Evolutionary conservation across 176 grass and related monocot species (phyloP), one percentile per base, ranked within the genome.

Genomic region (Triticum urartu): DNA sequence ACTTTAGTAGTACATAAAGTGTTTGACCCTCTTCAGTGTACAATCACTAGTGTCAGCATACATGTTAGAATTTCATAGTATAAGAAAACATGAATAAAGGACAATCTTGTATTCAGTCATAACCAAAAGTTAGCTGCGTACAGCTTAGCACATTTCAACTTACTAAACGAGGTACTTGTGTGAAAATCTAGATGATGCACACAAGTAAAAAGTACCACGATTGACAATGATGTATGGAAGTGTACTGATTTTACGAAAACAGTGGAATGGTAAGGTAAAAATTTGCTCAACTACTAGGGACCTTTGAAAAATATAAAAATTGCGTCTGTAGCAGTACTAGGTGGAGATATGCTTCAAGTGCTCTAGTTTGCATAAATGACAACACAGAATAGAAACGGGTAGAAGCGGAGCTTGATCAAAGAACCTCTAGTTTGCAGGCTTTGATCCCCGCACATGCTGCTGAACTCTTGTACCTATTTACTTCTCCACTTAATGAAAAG

Each of bases 341-440:
- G 59, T 62, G 77, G 58, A 79, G 21, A 62, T 79, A 78, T 38
- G 17, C 54, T 78, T 79, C 21, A 18, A 79, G 58, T 40, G 12
- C 32, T 33, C 63, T 80, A 56, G 45, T 82, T 24, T 54, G 79
- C 67, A 81, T 69, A 58, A 58, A 79, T 84, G 26, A n/a, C 1
- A 26, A 36, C 54, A 11, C 17, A 74, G 24, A 38, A 43, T 63
- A 75, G 6, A 84, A 75, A 75, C 4, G 38, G n/a, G 34, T 9
- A 70, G 68, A 70, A 6, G 24, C 24, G 3, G 72, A 48, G 72
- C 12, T 26, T 45, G 42, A 4, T 45, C 42, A 45, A 45, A 45
- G 42, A 47, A 47, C 43, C 43, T 47, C 43, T 7, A 17, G 42
- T 14, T 6, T 75, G 72, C 24, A 50, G 72, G 42, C 7, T 50